Evolutionary conservation across 768 basidiomycete species (phyloP).

Genomic region (Gymnopilus junonius): DNA sequence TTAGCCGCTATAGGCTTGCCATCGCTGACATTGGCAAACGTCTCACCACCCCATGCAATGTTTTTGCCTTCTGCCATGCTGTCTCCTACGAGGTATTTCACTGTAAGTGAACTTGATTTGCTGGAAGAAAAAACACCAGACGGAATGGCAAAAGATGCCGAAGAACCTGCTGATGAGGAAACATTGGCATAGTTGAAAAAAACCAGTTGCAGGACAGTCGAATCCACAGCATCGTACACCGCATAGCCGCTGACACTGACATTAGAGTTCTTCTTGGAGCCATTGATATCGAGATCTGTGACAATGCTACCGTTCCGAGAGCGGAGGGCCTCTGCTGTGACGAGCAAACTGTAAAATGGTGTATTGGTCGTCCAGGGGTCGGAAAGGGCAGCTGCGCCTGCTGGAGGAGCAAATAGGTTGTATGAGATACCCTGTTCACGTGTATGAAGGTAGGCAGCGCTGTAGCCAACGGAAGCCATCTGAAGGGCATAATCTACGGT

Average conservation of each 20-base stretch:
- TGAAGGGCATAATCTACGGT: constrained; percentile 57
- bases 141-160: constrained; percentile 41
- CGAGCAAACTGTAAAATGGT: constrained; percentile 53
- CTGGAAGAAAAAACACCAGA: constrained; percentile 29
- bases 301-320: constrained; percentile 47
- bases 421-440: constrained; percentile 57
- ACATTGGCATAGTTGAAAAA: constrained; percentile 57
- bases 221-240: constrained; percentile 56
- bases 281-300: constrained; percentile 47
- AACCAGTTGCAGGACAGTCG: constrained; percentile 44
- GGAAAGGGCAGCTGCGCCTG: constrained; percentile 33
- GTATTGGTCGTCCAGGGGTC: constrained; percentile 53
- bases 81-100: constrained; percentile 54
- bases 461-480: constrained; percentile 52
- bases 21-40: constrained; percentile 45
- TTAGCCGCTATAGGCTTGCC: constrained; percentile 36
- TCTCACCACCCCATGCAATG: constrained; percentile 67
- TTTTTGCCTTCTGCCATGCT: constrained; percentile 52
- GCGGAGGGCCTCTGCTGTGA: constrained; percentile 47
- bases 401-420: constrained; percentile 52
- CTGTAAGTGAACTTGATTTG: constrained; percentile 33
- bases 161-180: constrained; percentile 33
- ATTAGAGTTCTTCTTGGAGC: constrained; percentile 39
- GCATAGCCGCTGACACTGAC: constrained; percentile 58
- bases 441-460: constrained; percentile 55